A percentile compares a stretch with the other conserved stretches of the same genome.
Conservation (phyloP, 1,139 yeast genomes). For the Yamadazyma diddensiae region DNA sequence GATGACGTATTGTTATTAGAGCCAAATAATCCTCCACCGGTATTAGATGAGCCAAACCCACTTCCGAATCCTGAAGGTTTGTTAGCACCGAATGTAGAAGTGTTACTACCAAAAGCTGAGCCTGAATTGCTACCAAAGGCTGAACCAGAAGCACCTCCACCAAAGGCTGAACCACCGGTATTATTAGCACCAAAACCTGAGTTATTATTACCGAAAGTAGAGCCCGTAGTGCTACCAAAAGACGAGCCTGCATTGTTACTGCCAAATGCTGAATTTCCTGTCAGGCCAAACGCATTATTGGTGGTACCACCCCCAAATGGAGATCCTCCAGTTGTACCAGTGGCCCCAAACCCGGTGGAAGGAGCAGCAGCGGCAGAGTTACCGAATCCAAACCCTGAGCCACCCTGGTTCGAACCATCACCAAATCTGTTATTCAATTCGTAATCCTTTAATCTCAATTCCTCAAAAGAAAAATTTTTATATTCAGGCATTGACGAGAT, state of each 20-base stretch:
- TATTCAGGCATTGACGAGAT: constrained; percentile 91
- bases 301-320: constrained; percentile 17
- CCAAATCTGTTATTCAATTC: constrained; percentile 62
- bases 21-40: constrained; percentile 6
- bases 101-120: constrained; percentile 10
- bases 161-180: constrained; percentile 14
- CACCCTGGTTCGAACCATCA: constrained; percentile 14
- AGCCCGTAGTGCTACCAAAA: constrained; percentile 14
- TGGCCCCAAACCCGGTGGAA: not conserved
- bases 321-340: constrained; percentile 21
- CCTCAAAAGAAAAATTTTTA: constrained; percentile 77
- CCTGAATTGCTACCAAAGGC: constrained; percentile 19
- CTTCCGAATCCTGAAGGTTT: constrained; percentile 14
- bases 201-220: constrained; percentile 13
- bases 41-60: constrained; percentile 16
- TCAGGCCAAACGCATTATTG: constrained; percentile 5
- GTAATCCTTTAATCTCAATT: constrained; percentile 85
- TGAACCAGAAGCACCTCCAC: constrained; percentile 11
- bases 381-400: constrained; percentile 26
- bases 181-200: constrained; percentile 11
- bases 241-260: too few species aligned
- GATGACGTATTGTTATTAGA: constrained; percentile 12
- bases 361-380: constrained; percentile 19
- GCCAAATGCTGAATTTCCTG: constrained; percentile 6
- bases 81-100: constrained; percentile 25